Evolutionary conservation across 352 stramenopile genomes (phyloP), one percentile per base, ranked within the genome.

Genomic region (Globisporangium solare): DNA sequence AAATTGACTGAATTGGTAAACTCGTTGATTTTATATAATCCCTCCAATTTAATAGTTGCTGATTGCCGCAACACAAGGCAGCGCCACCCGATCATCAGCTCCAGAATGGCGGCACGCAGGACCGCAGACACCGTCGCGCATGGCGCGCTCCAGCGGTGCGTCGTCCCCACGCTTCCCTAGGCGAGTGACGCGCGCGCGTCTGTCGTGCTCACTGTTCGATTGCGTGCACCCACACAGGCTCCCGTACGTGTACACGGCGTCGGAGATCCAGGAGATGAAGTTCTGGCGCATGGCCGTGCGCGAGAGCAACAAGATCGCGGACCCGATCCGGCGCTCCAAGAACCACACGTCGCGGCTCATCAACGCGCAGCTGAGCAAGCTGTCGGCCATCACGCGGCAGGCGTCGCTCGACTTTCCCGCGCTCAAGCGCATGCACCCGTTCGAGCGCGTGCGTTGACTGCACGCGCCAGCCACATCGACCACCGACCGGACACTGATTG

Each of bases 201-300:
- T 35, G 5, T n/a, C 18, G 0, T 21, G 6, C 15, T 2, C 20
- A 52, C 24, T 14, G 21, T 14, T n/a, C n/a, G 6, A 10, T 43
- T 52, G 24, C 40, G 17, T 54, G 18, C 53, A 13, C n/a, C 11
- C 39, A 11, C 6, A 35, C 21, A 91, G 83, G 24, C 64, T 94
- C 42, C 83, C 83, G 56, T 94, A 92, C 51, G 78, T 94, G 40
- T 67, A 83, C 70, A 94, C 83, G 51, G 80, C 80, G 6, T 74
- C 68, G 6, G 83, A 94, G 74, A 90, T 94, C 56, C 76, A 89
- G 65, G 78, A 92, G 63, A 95, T 95, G 85, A 83, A 85, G 59
- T 93, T 95, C 64, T 95, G 85, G 85, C 74, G 79, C 22, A 64
- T 78, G 27, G 61, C 62, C 27, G 65, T 88, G 61, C 75, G 71